phyloP scores from a whole-genome alignment of 2,329 filamentous ascomycete species.

The Paracorniculantispora psalliotae region DNA sequence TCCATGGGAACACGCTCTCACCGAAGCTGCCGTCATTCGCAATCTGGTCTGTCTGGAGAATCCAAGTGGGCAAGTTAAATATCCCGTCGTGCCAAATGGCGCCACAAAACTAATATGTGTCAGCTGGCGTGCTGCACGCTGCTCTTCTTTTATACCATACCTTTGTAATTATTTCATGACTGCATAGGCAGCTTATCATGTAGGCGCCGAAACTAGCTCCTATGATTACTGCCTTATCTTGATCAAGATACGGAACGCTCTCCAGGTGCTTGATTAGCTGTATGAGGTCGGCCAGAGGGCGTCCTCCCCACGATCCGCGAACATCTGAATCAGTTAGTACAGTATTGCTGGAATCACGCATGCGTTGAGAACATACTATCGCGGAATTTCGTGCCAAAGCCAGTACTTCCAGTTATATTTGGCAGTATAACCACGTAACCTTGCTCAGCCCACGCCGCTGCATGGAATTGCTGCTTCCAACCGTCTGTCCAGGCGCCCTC shows the following conservation, averaged over 20 bases:
- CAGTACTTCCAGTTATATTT: constrained; percentile 53
- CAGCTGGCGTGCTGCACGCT: background rate
- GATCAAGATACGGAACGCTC: constrained; percentile 48
- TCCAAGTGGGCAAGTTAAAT: constrained; percentile 28
- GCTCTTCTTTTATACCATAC: constrained; percentile 20
- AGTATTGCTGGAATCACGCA: too few relatives aligned
- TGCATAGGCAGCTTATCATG: constrained; percentile 56
- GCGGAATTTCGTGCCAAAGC: constrained; percentile 44
- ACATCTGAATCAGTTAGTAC: constrained; percentile 40
- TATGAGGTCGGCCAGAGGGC: constrained; percentile 51
- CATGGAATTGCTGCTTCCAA: constrained; percentile 49
- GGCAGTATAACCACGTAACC: constrained; percentile 57
- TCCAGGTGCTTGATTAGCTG: constrained; percentile 49
- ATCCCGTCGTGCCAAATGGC: constrained; percentile 46
- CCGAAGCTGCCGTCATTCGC: constrained; percentile 33
- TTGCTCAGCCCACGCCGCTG: constrained; percentile 53
- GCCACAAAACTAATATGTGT: constrained; percentile 19
- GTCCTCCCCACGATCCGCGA: constrained; percentile 47
- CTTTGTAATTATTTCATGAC: constrained; percentile 45
- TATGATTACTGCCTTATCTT: constrained; percentile 44
- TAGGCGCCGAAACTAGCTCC: constrained; percentile 56
- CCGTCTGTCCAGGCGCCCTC: constrained; percentile 46
- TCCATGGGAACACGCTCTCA: constrained; percentile 40
- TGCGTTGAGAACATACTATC: constrained; percentile 21
- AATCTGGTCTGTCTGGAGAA: constrained; percentile 23